These are phyloP conservation scores for Schoenoplectus triqueter DNA, from an alignment of 202 grass and related monocot species.

Conservation along the genomic window DNA sequence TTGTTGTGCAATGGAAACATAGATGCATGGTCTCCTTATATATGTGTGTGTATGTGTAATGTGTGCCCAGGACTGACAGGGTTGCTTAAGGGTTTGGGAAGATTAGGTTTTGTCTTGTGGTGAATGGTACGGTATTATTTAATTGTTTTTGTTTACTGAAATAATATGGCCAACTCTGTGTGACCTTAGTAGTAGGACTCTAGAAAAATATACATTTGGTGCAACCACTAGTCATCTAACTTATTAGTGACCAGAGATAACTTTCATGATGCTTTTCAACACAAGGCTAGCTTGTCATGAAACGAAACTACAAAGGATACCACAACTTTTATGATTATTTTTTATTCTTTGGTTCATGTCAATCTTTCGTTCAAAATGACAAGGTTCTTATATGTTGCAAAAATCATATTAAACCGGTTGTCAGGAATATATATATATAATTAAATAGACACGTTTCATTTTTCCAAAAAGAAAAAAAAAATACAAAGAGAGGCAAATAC, in stretches of 20 bases:
- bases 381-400: constrained; percentile 3
- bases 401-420: neutral
- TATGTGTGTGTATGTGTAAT: constrained; percentile 5
- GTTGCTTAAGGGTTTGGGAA: constrained; percentile 29
- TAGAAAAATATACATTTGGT: constrained; percentile 32
- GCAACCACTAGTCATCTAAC: constrained; percentile 41
- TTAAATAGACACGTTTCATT: neutral
- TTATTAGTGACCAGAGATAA: constrained; percentile 27
- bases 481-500: neutral
- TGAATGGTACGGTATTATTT: neutral
- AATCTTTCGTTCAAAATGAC: constrained; percentile 12
- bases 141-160: constrained; percentile 10
- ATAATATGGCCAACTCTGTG: constrained; percentile 8
- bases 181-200: neutral
- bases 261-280: constrained; percentile 33
- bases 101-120: constrained; percentile 36
- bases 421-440: neutral
- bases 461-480: neutral
- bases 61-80: neutral
- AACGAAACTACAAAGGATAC: constrained; percentile 17
- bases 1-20: constrained; percentile 37
- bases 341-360: constrained; percentile 24
- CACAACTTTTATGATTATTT: constrained; percentile 26
- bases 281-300: constrained; percentile 39
- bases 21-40: constrained; percentile 26